Evolutionary conservation across 306 rosid genomes (phyloP).

Genomic region (Dalbergia cochinchinensis): DNA sequence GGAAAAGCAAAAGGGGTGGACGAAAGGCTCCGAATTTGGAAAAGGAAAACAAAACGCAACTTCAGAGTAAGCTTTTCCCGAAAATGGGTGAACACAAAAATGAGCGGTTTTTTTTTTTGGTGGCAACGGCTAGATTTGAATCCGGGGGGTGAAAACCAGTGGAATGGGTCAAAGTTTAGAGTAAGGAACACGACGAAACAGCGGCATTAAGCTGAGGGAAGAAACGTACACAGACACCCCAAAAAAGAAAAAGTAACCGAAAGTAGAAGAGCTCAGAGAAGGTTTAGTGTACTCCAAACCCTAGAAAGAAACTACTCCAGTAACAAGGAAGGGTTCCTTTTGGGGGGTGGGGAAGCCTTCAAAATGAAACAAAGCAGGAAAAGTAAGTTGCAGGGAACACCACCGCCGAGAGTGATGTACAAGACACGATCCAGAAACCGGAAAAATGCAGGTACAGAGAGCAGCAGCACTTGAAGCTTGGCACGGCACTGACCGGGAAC

Average conservation of each 20-base stretch:
- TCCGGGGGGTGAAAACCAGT: neutral
- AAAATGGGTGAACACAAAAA: neutral
- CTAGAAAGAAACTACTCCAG: slow-evolving; percentile 48
- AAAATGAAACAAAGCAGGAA: slow-evolving; percentile 28
- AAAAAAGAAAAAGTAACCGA: slow-evolving; percentile 2
- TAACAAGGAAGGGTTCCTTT: neutral
- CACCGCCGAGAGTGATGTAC: slow-evolving; percentile 10
- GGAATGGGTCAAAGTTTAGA: slow-evolving; percentile 28
- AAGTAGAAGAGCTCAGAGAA: neutral
- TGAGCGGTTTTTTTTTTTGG: neutral
- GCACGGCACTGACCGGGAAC: neutral
- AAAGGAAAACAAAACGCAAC: neutral
- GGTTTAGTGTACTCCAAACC: slow-evolving; percentile 44
- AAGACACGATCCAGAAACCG: slow-evolving; percentile 40
- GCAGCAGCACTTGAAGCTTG: neutral
- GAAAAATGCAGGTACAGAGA: slow-evolving; percentile 38
- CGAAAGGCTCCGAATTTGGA: slow-evolving; percentile 26
- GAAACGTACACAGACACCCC: neutral
- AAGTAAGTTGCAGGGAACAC: slow-evolving; percentile 2
- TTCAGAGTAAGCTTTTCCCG: slow-evolving; percentile 32
- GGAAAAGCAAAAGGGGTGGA: slow-evolving; percentile 20
- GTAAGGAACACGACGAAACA: neutral
- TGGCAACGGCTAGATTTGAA: slow-evolving; percentile 60
- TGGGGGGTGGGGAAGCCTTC: slow-evolving; percentile 7
- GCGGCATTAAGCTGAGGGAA: slow-evolving; percentile 33